Conservation (phyloP, 2,329 filamentous ascomycete genomes). For the Fusarium coffeatum region DNA sequence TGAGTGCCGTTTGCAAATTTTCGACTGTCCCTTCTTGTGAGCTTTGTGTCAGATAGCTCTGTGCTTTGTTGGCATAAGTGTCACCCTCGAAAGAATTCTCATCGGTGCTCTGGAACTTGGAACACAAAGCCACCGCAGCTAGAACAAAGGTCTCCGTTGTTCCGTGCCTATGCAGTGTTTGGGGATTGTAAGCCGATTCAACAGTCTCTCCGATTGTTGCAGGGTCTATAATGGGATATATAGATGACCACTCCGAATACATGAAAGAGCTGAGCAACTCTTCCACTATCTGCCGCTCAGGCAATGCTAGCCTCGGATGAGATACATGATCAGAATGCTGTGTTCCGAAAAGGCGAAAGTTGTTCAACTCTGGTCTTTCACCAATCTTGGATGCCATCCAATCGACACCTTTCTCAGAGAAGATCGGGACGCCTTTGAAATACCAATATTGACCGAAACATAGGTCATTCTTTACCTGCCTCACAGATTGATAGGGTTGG, state of each 20-base stretch:
- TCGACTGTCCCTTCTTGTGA: accelerated
- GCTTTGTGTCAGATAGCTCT: accelerated
- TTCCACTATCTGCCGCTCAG: neutral
- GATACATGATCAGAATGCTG: too few species aligned
- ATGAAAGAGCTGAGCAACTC: neutral
- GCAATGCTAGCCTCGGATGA: neutral
- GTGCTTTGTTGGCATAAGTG: neutral
- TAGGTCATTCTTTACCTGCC: neutral
- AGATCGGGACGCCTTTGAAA: neutral
- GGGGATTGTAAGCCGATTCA: neutral
- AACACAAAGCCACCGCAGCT: neutral
- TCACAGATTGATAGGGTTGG: neutral
- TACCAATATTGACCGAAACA: constrained; percentile 3
- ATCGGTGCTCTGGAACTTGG: neutral
- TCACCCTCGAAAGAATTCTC: too few species aligned
- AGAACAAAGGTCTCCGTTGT: neutral
- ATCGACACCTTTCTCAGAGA: neutral
- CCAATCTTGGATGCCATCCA: constrained; percentile 5
- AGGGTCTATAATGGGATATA: neutral
- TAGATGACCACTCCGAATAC: neutral
- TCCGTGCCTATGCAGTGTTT: neutral
- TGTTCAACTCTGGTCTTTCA: accelerated
- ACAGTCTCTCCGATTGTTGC: neutral
- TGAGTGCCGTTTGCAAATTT: neutral
- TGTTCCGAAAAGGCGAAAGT: neutral